These are phyloP conservation scores for Penicillium glabrum DNA, from an alignment of 2,329 filamentous ascomycete genomes.

Conservation along the genomic window DNA sequence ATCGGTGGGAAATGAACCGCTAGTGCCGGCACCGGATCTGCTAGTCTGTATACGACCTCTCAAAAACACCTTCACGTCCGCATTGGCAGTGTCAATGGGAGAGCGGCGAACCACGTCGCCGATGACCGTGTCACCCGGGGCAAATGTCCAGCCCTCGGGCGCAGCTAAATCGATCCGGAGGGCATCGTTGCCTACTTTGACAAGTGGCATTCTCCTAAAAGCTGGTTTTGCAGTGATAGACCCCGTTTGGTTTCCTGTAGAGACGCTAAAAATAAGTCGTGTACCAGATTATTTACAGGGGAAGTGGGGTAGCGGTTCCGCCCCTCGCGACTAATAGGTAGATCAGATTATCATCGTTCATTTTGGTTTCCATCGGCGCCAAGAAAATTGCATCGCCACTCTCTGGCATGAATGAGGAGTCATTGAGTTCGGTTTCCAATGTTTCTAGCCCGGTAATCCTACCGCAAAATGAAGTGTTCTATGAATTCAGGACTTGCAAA, in stretches of 20 bases:
- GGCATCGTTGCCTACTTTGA: background rate
- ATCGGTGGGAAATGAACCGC: background rate
- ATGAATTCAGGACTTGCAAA: background rate
- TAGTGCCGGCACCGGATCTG: background rate
- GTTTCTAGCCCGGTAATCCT: background rate
- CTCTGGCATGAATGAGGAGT: background rate
- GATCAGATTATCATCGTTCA: background rate
- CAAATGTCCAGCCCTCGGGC: slow-evolving; percentile 4
- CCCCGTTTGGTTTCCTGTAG: background rate
- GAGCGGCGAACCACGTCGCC: slow-evolving; percentile 4
- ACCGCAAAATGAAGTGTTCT: background rate
- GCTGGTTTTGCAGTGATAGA: background rate
- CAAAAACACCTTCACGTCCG: slow-evolving; percentile 1
- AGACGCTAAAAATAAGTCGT: background rate
- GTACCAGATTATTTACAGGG: background rate
- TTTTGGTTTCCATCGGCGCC: background rate
- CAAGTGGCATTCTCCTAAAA: background rate
- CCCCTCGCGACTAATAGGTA: background rate
- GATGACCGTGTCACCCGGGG: slow-evolving; percentile 5
- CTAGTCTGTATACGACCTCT: slow-evolving; percentile 2
- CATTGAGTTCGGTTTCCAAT: background rate
- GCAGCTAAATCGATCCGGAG: slow-evolving; percentile 2
- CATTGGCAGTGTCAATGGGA: background rate
- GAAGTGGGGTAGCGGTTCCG: background rate
- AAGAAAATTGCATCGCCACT: background rate